Percentiles rank a stretch among this genome's conserved stretches.
phyloP scores from a whole-genome alignment of 106 monocot species.

The Allium fistulosum region DNA sequence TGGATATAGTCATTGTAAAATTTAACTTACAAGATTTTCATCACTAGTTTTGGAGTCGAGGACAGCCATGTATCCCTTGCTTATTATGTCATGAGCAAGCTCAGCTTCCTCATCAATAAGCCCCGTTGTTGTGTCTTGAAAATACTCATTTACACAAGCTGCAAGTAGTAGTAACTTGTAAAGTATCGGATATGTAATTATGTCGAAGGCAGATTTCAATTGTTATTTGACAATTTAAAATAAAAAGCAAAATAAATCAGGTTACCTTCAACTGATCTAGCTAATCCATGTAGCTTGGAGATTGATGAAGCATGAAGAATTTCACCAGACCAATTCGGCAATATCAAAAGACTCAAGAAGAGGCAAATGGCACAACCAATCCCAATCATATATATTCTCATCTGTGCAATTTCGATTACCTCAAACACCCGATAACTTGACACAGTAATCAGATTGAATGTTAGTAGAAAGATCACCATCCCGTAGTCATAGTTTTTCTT shows the following conservation, averaged over 20 bases:
- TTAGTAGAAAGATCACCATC: neutral
- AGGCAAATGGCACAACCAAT: neutral
- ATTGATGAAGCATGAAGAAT: neutral
- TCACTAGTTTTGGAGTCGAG: conserved; percentile 16
- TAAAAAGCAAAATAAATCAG: too few species aligned
- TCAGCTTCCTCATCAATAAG: neutral
- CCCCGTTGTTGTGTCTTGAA: conserved; percentile 2
- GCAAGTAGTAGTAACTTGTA: neutral
- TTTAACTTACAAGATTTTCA: too few species aligned
- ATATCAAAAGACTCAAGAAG: neutral
- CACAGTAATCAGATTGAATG: neutral
- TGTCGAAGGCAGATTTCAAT: neutral
- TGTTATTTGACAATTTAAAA: neutral
- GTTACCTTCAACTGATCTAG: conserved; percentile 4
- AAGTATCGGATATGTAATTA: neutral
- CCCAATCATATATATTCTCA: neutral
- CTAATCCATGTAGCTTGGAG: conserved; percentile 3
- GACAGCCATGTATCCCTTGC: conserved; percentile 9
- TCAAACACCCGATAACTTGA: neutral
- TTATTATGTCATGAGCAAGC: neutral
- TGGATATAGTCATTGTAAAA: too few species aligned
- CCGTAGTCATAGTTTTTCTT: neutral
- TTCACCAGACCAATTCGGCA: neutral
- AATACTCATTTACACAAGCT: conserved; percentile 12
- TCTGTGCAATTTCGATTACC: neutral